These are phyloP conservation scores for Crepidotus variabilis DNA, from an alignment of 768 basidiomycete species.

Conservation along the genomic window DNA sequence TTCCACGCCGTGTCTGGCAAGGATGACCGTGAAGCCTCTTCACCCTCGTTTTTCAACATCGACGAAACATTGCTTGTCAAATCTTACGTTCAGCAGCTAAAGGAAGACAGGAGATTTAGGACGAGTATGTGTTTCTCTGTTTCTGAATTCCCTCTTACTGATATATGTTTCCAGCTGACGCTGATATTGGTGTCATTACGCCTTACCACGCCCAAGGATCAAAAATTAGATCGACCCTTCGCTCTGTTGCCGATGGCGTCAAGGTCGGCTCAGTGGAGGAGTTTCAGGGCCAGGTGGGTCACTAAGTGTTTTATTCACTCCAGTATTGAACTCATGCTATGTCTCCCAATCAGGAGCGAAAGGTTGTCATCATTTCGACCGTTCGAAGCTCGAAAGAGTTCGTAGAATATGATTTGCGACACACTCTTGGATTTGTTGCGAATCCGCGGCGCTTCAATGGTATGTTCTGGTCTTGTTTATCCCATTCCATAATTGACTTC, in stretches of 20 bases:
- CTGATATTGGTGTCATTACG: slow-evolving; percentile 57
- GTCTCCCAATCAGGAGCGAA: slow-evolving; percentile 39
- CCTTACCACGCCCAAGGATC: slow-evolving; percentile 60
- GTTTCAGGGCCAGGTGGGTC: slow-evolving; percentile 56
- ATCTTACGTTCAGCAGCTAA: slow-evolving; percentile 39
- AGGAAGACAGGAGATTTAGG: slow-evolving; percentile 28
- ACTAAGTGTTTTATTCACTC: neutral
- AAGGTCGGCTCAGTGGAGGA: slow-evolving; percentile 68
- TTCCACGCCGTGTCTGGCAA: slow-evolving; percentile 60
- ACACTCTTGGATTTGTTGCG: slow-evolving; percentile 57
- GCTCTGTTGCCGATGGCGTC: slow-evolving; percentile 31
- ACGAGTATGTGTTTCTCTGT: slow-evolving; percentile 33
- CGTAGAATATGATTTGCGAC: slow-evolving; percentile 46
- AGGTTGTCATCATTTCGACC: slow-evolving; percentile 55
- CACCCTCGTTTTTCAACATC: slow-evolving; percentile 71
- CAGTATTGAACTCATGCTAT: slow-evolving; percentile 10
- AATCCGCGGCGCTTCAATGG: slow-evolving; percentile 60
- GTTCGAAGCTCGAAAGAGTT: slow-evolving; percentile 54
- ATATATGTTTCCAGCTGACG: slow-evolving; percentile 29
- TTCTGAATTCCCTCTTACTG: neutral
- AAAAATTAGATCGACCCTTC: slow-evolving; percentile 40
- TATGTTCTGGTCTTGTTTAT: slow-evolving; percentile 19
- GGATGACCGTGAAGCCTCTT: slow-evolving; percentile 62
- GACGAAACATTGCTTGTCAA: slow-evolving; percentile 54
- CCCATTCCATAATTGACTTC: neutral